These are phyloP conservation scores for Imleria badia DNA, from an alignment of 768 basidiomycete genomes.

Conservation along the genomic window DNA sequence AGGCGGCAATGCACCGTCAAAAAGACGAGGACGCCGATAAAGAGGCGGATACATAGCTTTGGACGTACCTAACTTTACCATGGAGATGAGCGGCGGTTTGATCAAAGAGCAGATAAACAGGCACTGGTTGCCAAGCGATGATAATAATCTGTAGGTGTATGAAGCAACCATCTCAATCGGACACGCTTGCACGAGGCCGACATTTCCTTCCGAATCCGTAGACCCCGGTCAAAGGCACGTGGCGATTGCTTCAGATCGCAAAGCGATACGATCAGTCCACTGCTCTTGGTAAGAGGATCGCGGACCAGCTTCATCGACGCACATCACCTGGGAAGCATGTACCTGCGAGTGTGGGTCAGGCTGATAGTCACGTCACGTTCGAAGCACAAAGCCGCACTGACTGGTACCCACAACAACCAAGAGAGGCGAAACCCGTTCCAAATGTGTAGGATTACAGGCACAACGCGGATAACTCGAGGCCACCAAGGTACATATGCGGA, in stretches of 20 bases:
- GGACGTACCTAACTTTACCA: neutral
- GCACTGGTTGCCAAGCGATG: neutral
- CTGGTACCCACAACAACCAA: constrained; percentile 1
- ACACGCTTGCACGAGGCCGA: constrained; percentile 2
- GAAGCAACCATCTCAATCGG: neutral
- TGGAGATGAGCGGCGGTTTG: neutral
- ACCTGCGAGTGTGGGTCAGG: neutral
- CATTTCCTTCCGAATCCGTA: neutral
- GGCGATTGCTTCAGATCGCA: constrained; percentile 1
- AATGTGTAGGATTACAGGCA: neutral
- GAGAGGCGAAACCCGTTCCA: constrained; percentile 8
- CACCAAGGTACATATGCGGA: neutral
- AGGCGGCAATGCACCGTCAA: neutral
- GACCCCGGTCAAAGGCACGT: constrained; percentile 5
- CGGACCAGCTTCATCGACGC: neutral
- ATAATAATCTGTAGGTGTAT: neutral
- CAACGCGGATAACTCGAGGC: constrained; percentile 28
- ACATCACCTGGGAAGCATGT: neutral
- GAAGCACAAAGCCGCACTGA: neutral
- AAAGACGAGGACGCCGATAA: constrained; percentile 1
- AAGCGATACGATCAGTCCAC: constrained; percentile 4
- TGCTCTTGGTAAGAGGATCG: neutral
- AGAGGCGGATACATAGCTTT: neutral
- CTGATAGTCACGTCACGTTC: neutral
- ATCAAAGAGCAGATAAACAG: neutral